A percentile compares a stretch with the other conserved stretches of the same genome.
These are phyloP conservation scores for Sergeia podlipaevii DNA, from an alignment of 208 protist species.

Conservation along the genomic window DNA sequence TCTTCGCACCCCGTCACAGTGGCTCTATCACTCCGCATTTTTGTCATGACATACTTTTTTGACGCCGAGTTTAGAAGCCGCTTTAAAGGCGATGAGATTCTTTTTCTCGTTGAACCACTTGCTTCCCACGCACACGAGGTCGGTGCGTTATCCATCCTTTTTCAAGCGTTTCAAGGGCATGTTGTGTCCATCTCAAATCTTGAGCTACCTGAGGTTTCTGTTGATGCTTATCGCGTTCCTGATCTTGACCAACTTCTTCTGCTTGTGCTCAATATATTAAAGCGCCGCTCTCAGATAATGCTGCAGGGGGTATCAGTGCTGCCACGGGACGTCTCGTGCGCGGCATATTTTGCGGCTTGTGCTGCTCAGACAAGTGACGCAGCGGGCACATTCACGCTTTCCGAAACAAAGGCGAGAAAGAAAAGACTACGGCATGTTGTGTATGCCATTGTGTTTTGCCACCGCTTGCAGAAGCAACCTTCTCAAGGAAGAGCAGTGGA, in stretches of 20 bases:
- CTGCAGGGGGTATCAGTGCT: slow-evolving; percentile 13
- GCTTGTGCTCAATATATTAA: slow-evolving; percentile 23
- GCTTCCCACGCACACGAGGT: slow-evolving; percentile 44
- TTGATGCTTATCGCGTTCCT: not conserved
- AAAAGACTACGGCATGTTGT: too few relatives aligned
- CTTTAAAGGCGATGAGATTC: slow-evolving; percentile 8
- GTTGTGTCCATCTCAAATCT: slow-evolving; percentile 11
- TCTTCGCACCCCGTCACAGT: slow-evolving; percentile 47
- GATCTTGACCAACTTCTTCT: slow-evolving; percentile 5
- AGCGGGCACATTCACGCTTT: too few relatives aligned
- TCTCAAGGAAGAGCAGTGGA: not conserved
- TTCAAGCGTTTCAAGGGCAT: slow-evolving; percentile 39
- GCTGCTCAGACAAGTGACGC: too few relatives aligned
- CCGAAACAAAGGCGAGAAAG: too few relatives aligned
- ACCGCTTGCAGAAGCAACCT: too few relatives aligned
- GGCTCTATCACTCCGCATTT: slow-evolving; percentile 41
- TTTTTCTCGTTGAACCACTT: slow-evolving; percentile 29
- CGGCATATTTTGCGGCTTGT: too few relatives aligned
- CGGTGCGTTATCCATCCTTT: slow-evolving; percentile 40
- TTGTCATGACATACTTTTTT: slow-evolving; percentile 50
- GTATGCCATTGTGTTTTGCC: too few relatives aligned
- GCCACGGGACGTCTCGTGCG: not conserved
- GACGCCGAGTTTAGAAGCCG: slow-evolving; percentile 33
- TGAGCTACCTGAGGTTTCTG: not conserved
- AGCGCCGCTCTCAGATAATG: slow-evolving; percentile 23